Evolutionary conservation across 176 grass and related monocot species (phyloP), one percentile per base, ranked within the genome.

Genomic region (Eremochloa ophiuroides): DNA sequence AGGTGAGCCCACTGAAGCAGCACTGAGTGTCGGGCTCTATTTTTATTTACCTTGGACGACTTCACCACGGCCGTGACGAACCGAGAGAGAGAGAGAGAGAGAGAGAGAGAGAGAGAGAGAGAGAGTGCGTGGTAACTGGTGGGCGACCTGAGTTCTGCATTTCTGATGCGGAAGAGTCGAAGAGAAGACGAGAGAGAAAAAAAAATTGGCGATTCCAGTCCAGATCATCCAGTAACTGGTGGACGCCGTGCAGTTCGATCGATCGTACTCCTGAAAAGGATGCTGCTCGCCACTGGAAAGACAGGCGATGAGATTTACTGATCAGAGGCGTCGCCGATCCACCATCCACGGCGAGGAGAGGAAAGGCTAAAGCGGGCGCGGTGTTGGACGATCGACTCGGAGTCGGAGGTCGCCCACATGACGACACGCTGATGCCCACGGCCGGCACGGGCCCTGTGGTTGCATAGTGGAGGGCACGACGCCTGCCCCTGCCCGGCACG

Each of bases 201-300:
- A 43, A 27, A 12, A 16, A 51, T 35, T 63, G 71, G 65, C 5
- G 70, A 53, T 85, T 81, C 31, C 41, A 0, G 20, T 69, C 71
- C 7, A 71, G 82, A 89, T 76, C 77, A 85, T 85, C 7, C 26
- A 80, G 76, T 53, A 42, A 82, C 87, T 63, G n/a, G n/a, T 7
- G 25, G 44, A 70, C 71, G 71, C 51, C 20, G 63, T 73, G 77
- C 77, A 89, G 11, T n/a, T 41, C n/a, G n/a, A n/a, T n/a, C n/a
- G 11, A 41, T 69, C 10, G 1, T 12, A 58, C 43, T 27, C 62
- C n/a, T 50, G 40, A 76, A 66, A 76, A 80, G 44, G 77, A 76
- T 58, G 42, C 34, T 89, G 87, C 71, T 89, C 1, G 77, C 87
- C 87, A 81, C 82, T n/a, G 17, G 34, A 84, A 84, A 61, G 76